Evolutionary conservation across 2,329 filamentous ascomycete species (phyloP).

Genomic region (Cucurbitaria berberidis): DNA sequence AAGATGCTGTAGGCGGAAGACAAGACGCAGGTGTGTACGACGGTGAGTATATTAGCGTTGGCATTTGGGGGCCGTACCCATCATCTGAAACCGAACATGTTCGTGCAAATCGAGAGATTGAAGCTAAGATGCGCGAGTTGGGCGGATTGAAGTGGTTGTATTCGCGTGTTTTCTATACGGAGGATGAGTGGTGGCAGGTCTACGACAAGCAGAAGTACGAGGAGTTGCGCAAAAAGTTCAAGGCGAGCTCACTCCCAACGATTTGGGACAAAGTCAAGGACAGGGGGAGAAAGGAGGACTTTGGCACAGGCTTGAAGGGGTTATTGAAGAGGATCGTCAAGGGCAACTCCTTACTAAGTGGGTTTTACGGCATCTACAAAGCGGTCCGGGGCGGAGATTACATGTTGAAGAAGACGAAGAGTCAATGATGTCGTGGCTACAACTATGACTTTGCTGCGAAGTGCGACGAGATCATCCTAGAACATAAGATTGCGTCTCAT

Average conservation of each 20-base stretch:
- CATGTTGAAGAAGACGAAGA: slow-evolving; percentile 33
- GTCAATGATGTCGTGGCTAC: background rate
- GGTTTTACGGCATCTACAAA: slow-evolving; percentile 49
- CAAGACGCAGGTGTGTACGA: slow-evolving; percentile 13
- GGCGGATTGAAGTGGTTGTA: slow-evolving; percentile 88
- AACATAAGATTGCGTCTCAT: background rate
- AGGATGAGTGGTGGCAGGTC: slow-evolving; percentile 71
- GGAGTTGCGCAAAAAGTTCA: slow-evolving; percentile 66
- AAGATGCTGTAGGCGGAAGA: slow-evolving; percentile 8
- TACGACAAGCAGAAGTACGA: slow-evolving; percentile 69
- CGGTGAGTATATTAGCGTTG: slow-evolving; percentile 50
- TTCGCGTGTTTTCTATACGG: slow-evolving; percentile 82
- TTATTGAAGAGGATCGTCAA: slow-evolving; percentile 30
- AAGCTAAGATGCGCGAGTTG: slow-evolving; percentile 70
- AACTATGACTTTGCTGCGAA: background rate
- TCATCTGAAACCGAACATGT: slow-evolving; percentile 65
- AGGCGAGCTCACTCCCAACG: slow-evolving; percentile 66
- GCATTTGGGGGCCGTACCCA: slow-evolving; percentile 79
- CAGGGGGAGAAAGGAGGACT: slow-evolving; percentile 37
- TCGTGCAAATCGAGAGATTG: slow-evolving; percentile 71
- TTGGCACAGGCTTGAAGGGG: slow-evolving; percentile 27
- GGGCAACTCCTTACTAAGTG: slow-evolving; percentile 42
- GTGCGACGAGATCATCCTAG: background rate
- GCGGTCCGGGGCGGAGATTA: slow-evolving; percentile 43
- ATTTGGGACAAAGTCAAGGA: slow-evolving; percentile 71